These are phyloP conservation scores for Kuraishia borneana DNA, from an alignment of 805 yeast genomes.

Conservation along the genomic window DNA sequence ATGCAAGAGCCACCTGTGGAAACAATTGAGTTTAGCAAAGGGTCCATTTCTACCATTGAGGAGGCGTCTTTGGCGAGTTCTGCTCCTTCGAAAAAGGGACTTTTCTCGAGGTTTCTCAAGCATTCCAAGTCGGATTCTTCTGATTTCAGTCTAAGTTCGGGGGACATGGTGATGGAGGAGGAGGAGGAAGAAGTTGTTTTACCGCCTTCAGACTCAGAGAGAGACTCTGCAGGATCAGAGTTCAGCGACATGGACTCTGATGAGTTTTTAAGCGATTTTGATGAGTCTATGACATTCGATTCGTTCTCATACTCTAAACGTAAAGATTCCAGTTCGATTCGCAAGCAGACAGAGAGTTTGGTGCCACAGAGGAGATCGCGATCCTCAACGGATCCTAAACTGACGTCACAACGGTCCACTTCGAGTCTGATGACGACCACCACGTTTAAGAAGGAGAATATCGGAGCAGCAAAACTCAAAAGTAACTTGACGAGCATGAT, in stretches of 20 bases:
- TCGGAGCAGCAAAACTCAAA: slow-evolving; percentile 3
- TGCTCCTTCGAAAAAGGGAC: background rate
- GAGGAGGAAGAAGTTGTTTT: slow-evolving; percentile 9
- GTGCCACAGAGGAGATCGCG: background rate
- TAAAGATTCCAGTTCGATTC: background rate
- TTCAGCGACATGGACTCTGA: slow-evolving; percentile 15
- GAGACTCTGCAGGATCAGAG: slow-evolving; percentile 2
- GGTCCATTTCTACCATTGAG: background rate
- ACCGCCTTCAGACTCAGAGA: slow-evolving; percentile 1
- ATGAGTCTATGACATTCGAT: slow-evolving; percentile 4
- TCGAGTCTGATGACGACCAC: slow-evolving; percentile 1
- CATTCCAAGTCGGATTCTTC: background rate
- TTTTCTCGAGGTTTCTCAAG: background rate
- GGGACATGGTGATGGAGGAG: slow-evolving; percentile 7
- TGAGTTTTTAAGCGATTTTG: slow-evolving; percentile 32
- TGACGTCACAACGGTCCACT: slow-evolving; percentile 4
- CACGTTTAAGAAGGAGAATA: slow-evolving; percentile 1
- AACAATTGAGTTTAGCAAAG: slow-evolving; percentile 1
- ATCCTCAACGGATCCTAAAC: slow-evolving; percentile 9
- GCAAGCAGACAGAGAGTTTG: background rate
- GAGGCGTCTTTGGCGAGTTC: background rate
- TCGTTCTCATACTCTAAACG: background rate
- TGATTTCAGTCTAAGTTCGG: slow-evolving; percentile 1
- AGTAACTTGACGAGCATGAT: slow-evolving; percentile 35
- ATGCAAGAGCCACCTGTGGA: slow-evolving; percentile 2